phyloP scores from a whole-genome alignment of 2,329 filamentous ascomycete genomes.

The Hymenotorrendiella dingleyae region DNA sequence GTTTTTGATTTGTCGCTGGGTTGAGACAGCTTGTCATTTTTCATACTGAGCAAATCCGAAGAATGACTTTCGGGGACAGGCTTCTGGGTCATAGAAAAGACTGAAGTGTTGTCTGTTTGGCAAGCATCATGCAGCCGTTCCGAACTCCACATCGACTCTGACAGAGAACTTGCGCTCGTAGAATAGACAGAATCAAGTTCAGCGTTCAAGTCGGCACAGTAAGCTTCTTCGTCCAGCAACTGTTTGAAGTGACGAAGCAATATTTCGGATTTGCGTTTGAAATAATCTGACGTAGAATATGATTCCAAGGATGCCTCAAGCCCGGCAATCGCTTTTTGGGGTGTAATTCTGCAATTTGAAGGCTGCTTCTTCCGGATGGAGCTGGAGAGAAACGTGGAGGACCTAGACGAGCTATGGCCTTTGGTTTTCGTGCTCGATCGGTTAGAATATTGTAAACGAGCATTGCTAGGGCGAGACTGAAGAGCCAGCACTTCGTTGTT shows the following conservation, averaged over 20 bases:
- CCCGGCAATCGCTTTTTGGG: neutral
- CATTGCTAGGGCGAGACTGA: too few species aligned
- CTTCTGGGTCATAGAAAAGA: constrained; percentile 8
- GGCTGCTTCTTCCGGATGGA: too few species aligned
- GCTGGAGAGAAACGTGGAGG: too few species aligned
- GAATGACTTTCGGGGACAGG: neutral
- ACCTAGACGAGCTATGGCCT: neutral
- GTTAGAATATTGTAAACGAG: neutral
- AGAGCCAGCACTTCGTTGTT: too few species aligned
- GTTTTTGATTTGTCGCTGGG: neutral
- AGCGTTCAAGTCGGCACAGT: neutral
- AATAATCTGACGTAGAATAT: neutral
- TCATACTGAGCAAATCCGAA: neutral
- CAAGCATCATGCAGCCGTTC: constrained; percentile 4
- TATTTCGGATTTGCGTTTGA: neutral
- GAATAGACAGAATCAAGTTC: neutral
- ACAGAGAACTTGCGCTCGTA: neutral
- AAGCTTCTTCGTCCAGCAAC: neutral
- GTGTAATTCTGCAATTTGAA: neutral
- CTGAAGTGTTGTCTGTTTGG: constrained; percentile 10
- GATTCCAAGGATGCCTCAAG: neutral
- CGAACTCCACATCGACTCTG: neutral
- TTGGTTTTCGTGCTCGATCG: neutral
- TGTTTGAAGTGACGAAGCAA: neutral
- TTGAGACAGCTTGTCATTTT: neutral